A percentile compares a stretch with the other conserved stretches of the same genome.
These are phyloP conservation scores for Psilocybe tampanensis DNA, from an alignment of 768 basidiomycete genomes.

Conservation along the genomic window DNA sequence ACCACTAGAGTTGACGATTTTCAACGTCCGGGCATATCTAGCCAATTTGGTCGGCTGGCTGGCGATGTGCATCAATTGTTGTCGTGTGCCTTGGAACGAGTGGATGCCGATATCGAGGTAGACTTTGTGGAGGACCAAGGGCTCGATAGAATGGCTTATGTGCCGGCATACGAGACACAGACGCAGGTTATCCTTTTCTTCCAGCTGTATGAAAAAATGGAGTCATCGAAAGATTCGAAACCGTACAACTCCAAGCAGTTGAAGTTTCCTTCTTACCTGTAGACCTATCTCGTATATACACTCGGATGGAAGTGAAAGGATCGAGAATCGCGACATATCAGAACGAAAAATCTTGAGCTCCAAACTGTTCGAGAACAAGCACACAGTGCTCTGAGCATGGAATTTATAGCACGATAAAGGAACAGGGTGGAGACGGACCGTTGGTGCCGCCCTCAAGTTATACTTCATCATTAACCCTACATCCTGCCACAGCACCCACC, in stretches of 20 bases:
- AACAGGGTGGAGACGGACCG: too few species aligned
- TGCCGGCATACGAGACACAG: slow-evolving; percentile 2
- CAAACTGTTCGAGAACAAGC: too few species aligned
- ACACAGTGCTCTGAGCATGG: neutral
- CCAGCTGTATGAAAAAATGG: neutral
- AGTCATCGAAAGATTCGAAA: neutral
- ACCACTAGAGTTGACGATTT: neutral
- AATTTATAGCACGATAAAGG: too few species aligned
- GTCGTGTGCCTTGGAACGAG: neutral
- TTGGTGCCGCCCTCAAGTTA: too few species aligned
- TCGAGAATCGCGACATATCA: neutral
- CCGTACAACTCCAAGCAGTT: too few species aligned
- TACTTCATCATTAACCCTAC: too few species aligned
- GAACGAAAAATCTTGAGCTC: neutral
- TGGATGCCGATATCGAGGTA: neutral
- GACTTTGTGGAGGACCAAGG: neutral
- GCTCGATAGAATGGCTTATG: neutral
- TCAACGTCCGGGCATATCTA: neutral
- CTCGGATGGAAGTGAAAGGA: neutral
- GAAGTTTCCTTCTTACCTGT: neutral
- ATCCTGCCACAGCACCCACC: too few species aligned
- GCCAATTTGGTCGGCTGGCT: neutral
- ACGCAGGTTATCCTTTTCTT: neutral
- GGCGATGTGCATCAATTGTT: neutral
- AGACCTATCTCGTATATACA: neutral